phyloP scores from a whole-genome alignment of 2,329 filamentous ascomycete species.

The Pezicula rhizophila region DNA sequence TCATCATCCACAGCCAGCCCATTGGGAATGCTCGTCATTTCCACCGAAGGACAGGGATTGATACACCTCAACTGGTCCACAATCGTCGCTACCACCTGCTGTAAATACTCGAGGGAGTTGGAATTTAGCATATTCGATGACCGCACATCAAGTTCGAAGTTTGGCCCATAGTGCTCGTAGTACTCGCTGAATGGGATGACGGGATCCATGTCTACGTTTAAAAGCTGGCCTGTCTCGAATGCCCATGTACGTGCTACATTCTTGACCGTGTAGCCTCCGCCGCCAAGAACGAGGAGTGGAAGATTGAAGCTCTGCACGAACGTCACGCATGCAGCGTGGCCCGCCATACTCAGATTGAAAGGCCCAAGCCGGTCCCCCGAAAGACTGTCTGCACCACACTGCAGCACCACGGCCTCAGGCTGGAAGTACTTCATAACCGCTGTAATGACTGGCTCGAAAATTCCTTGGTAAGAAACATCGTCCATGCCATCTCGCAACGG shows the following conservation, averaged over 20 bases:
- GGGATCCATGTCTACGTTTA: slow-evolving; percentile 73
- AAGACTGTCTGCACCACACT: slow-evolving; percentile 92
- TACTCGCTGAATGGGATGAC: slow-evolving; percentile 96
- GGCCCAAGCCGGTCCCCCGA: slow-evolving; percentile 91
- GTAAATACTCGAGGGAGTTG: slow-evolving; percentile 75
- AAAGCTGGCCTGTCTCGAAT: slow-evolving; percentile 86
- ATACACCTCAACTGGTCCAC: slow-evolving; percentile 85
- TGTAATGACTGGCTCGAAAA: slow-evolving; percentile 83
- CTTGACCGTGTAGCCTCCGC: slow-evolving; percentile 93
- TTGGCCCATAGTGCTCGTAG: slow-evolving; percentile 87
- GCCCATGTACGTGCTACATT: slow-evolving; percentile 99
- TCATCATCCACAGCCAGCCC: slow-evolving; percentile 59
- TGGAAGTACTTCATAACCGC: slow-evolving; percentile 83
- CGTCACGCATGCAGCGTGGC: slow-evolving; percentile 88
- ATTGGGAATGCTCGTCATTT: slow-evolving; percentile 73
- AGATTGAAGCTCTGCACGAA: slow-evolving; percentile 82
- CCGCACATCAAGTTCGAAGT: slow-evolving; percentile 85
- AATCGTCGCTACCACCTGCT: slow-evolving; percentile 74
- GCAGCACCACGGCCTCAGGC: slow-evolving; percentile 86
- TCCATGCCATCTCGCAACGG: slow-evolving; percentile 89
- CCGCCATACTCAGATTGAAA: slow-evolving; percentile 96
- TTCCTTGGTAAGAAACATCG: slow-evolving; percentile 79
- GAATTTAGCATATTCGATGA: slow-evolving; percentile 88
- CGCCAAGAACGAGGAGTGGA: slow-evolving; percentile 87
- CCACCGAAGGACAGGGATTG: slow-evolving; percentile 79